Evolutionary conservation across 768 basidiomycete species (phyloP).

Genomic region (Leccinum uliginosum): DNA sequence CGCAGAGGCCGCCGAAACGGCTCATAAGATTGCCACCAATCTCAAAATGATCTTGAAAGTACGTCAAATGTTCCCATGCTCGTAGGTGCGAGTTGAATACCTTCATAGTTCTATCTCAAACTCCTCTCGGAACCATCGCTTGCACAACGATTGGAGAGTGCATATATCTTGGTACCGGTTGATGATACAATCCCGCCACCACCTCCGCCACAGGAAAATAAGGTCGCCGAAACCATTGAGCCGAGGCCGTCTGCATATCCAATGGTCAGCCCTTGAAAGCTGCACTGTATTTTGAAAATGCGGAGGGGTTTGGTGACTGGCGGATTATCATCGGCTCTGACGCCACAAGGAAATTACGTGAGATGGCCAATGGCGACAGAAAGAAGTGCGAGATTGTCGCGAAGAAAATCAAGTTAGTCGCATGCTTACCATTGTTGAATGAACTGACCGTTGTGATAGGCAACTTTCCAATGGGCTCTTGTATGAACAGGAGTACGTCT

Average conservation of each 20-base stretch:
- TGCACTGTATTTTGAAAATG: slow-evolving; percentile 55
- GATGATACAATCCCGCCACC: background rate
- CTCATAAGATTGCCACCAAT: slow-evolving; percentile 13
- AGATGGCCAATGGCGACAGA: slow-evolving; percentile 41
- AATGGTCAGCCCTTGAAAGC: slow-evolving; percentile 53
- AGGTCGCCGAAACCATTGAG: slow-evolving; percentile 1
- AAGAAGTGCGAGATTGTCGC: slow-evolving; percentile 50
- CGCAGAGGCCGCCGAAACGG: slow-evolving; percentile 15
- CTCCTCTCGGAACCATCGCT: slow-evolving; percentile 17
- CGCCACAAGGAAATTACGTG: slow-evolving; percentile 47
- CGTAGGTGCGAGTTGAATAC: background rate
- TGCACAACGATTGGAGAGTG: slow-evolving; percentile 3
- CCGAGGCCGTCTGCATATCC: slow-evolving; percentile 34
- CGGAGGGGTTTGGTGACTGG: slow-evolving; percentile 63
- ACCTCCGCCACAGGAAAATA: background rate
- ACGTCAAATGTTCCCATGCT: background rate
- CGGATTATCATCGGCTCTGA: slow-evolving; percentile 49
- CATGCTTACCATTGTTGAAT: background rate
- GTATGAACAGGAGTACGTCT: slow-evolving; percentile 19
- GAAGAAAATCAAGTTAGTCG: slow-evolving; percentile 63
- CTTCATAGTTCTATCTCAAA: slow-evolving; percentile 23
- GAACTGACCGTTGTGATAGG: slow-evolving; percentile 30
- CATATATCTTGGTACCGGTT: slow-evolving; percentile 4
- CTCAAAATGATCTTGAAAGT: slow-evolving; percentile 32
- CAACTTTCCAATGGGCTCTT: slow-evolving; percentile 69